phyloP scores from a whole-genome alignment of 106 monocot species.

The Platanthera guangdongensis region DNA sequence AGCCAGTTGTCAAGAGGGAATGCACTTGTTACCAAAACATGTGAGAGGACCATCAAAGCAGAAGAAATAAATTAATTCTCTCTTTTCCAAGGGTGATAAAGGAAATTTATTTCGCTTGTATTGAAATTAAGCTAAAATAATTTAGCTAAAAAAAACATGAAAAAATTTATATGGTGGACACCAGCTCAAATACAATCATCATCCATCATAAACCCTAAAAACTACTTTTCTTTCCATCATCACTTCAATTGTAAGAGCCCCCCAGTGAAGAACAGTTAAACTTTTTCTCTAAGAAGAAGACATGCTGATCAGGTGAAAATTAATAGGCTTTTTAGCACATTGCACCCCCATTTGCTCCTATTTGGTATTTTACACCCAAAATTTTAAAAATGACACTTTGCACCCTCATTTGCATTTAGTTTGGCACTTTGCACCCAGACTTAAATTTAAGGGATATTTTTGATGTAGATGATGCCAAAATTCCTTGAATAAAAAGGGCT shows the following conservation, averaged over 20 bases:
- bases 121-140: background rate
- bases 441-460: no score
- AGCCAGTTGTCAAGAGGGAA: background rate
- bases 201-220: slow-evolving; percentile 1
- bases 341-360: no score
- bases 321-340: no score
- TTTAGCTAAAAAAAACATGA: no score
- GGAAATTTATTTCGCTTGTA: background rate
- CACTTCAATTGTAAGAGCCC: background rate
- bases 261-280: background rate
- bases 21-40: no score
- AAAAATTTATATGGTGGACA: background rate
- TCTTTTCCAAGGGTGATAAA: background rate
- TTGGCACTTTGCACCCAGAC: no score
- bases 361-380: no score
- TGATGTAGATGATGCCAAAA: no score
- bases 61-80: background rate
- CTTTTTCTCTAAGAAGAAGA: background rate
- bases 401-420: no score
- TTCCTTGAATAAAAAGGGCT: no score
- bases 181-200: background rate
- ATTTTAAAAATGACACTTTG: no score
- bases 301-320: no score
- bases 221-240: background rate
- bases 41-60: background rate